Evolutionary conservation across 2,329 filamentous ascomycete genomes (phyloP).

Genomic region (Arthrobotrys pseudoclavata): DNA sequence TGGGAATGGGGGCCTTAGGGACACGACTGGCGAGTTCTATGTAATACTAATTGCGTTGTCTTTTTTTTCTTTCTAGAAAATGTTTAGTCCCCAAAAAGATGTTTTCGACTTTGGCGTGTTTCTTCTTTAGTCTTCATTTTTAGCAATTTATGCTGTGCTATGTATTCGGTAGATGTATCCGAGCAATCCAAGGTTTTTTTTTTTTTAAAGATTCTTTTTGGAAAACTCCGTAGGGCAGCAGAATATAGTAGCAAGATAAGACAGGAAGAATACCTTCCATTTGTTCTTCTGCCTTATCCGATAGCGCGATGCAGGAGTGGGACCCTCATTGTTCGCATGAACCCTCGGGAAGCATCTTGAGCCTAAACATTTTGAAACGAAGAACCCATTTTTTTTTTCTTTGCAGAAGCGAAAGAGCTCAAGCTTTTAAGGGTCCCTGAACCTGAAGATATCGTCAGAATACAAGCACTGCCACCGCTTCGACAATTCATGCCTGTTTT

Average conservation of each 20-base stretch:
- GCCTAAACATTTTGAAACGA: conserved; percentile 56
- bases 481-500: conserved; percentile 47
- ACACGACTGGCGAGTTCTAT: conserved; percentile 16
- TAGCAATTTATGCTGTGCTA: conserved; percentile 24
- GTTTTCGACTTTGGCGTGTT: neutral
- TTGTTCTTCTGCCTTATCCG: conserved; percentile 26
- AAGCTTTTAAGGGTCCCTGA: neutral
- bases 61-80: conserved; percentile 4
- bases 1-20: conserved; percentile 6
- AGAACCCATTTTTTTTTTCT: neutral
- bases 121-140: conserved; percentile 1
- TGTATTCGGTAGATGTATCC: conserved; percentile 35
- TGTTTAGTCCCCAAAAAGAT: neutral
- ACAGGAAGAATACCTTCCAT: conserved; percentile 31
- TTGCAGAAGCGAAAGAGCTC: conserved; percentile 30
- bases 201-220: neutral
- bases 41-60: conserved; percentile 54
- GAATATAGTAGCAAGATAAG: conserved; percentile 44
- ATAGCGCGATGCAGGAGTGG: conserved; percentile 30
- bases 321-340: conserved; percentile 6
- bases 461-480: conserved; percentile 56
- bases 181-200: conserved; percentile 14
- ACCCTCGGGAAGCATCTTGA: conserved; percentile 38
- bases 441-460: conserved; percentile 34
- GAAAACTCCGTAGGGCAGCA: neutral